Base-by-base conservation (phyloP, 2,329 filamentous ascomycete genomes). In the Zopfia rhizophila region DNA sequence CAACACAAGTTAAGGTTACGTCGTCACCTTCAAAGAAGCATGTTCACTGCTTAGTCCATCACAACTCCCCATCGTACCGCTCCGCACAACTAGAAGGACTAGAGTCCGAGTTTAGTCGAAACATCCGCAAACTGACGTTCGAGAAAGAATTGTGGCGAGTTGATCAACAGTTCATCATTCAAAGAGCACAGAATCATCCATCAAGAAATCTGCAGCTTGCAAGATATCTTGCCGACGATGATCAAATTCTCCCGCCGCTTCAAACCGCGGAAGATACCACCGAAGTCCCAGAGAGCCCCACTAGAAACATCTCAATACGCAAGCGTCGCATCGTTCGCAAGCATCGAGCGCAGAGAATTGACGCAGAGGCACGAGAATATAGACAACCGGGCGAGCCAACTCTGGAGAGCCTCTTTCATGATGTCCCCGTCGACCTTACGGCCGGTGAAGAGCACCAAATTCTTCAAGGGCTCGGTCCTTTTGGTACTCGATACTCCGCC, bases 401-500 rank as follows among this genome's bases (percentile, higher is more conserved):
- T 30, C 30, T 61, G 14, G 39, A 60, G 45, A 41, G 61, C 51
- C 25, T 63, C 16, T 38, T 51, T 2, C 39, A 45, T 7, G 28
- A 42, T 7, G n/a, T 39, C 19, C 6, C 31, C 23, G 18, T 25
- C 12, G 23, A 17, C 12, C 33, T 24, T 31, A 5, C 55, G 35
- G 16, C 13, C 3, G 22, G 42, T 14, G 11, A 36, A 18, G 47
- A 56, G 5, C 36, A 38, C 5, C 28, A 51, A 5, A 14, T 53
- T 3, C 53, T 76, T 23, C 56, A 72, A 44, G 80, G 78, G 2
- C 64, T 85, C 2, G 74, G 70, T 22, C 69, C 74, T n/a, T 78
- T 73, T 55, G 78, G 77, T 21, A 74, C 73, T 3, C 69, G 70
- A 14, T 84, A 83, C 53, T 66, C 81, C 1, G 71, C 72, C 8